Base-by-base conservation (phyloP, 176 grass and related monocot species). In the Phoenix dactylifera region DNA sequence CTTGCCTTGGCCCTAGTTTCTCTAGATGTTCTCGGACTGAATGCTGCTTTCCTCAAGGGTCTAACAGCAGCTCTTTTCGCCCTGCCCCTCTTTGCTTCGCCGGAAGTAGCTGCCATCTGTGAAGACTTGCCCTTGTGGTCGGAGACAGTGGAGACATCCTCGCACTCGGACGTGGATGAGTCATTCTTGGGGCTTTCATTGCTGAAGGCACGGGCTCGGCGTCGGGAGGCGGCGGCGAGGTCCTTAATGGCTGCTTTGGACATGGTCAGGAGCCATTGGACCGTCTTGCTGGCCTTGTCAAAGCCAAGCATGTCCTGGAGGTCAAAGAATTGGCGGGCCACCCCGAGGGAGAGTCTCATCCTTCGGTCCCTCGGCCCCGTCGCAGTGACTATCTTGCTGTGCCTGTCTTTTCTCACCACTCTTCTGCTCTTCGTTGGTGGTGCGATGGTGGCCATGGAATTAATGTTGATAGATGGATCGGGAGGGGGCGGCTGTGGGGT, bases 331-430 rank as follows among this genome's bases (percentile, higher is more conserved):
- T 95, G 57, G 29, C 79, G 73, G 3, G 90, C 86, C 5, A 95
- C 86, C 60, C 86, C 82, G 18, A 95, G 77, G 26, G 90, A 95
- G 17, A 95, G 80, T 26, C 90, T 76, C 86, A 95, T 95, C 63
- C 86, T 75, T 49, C 90, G 79, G 83, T 89, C 80, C n/a, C 90
- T 65, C 20, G 86, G 76, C 29, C 90, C 90, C 48, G 83, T 86
- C 49, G 90, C 86, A 32, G 90, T 95, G 58, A 49, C 73, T 75
- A 95, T 95, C 79, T 95, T 95, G 90, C 90, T 95, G 76, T 95
- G 90, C 29, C 90, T 64, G 76, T 95, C 86, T 14, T 86, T 77
- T 58, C 86, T 74, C 59, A 64, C 64, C 4, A 63, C 71, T 49
- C 73, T 72, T 16, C 17, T 22, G 4, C 65, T 67, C 35, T 25